Percentiles rank a stretch among this genome's conserved stretches.
These are phyloP conservation scores for Hippophae gyantsensis DNA, from an alignment of 306 rosid genomes.

Conservation along the genomic window DNA sequence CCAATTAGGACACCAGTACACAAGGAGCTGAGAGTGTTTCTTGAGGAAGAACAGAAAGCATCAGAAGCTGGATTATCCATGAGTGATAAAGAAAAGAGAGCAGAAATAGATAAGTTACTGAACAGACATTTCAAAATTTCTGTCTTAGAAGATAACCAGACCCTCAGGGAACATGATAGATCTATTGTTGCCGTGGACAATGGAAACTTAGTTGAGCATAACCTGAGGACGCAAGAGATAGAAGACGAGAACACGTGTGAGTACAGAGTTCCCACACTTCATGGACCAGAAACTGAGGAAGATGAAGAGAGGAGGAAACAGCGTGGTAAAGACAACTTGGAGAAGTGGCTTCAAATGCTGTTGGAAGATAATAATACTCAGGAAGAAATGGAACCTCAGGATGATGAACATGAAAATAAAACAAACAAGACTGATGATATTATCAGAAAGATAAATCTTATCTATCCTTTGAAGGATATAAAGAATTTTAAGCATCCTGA, in stretches of 20 bases:
- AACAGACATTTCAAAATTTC: slow-evolving; percentile 16
- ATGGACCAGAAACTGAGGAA: slow-evolving; percentile 50
- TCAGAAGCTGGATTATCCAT: slow-evolving; percentile 42
- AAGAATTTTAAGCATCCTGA: slow-evolving; percentile 29
- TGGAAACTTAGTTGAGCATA: slow-evolving; percentile 35
- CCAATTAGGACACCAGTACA: slow-evolving; percentile 47
- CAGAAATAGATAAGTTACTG: slow-evolving; percentile 30
- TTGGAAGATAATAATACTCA: slow-evolving; percentile 37
- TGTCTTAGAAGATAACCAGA: slow-evolving; percentile 15
- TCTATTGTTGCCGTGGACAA: slow-evolving; percentile 37
- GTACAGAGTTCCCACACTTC: slow-evolving; percentile 24
- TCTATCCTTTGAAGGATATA: slow-evolving; percentile 42
- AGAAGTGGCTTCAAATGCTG: slow-evolving; percentile 91
- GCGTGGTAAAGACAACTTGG: slow-evolving; percentile 89
- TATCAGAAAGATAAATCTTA: slow-evolving; percentile 35
- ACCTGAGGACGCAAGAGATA: slow-evolving; percentile 41
- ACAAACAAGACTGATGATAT: slow-evolving; percentile 25
- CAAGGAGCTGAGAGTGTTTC: slow-evolving; percentile 76
- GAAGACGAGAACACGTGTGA: slow-evolving; percentile 33
- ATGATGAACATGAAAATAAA: slow-evolving; percentile 25
- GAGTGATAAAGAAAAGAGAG: slow-evolving; percentile 32
- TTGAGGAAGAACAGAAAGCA: slow-evolving; percentile 81
- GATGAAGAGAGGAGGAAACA: slow-evolving; percentile 65
- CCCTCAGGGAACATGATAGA: slow-evolving; percentile 32
- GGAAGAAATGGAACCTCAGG: slow-evolving; percentile 28